phyloP scores from a whole-genome alignment of 257 asterid species.

The Solanum boliviense region DNA sequence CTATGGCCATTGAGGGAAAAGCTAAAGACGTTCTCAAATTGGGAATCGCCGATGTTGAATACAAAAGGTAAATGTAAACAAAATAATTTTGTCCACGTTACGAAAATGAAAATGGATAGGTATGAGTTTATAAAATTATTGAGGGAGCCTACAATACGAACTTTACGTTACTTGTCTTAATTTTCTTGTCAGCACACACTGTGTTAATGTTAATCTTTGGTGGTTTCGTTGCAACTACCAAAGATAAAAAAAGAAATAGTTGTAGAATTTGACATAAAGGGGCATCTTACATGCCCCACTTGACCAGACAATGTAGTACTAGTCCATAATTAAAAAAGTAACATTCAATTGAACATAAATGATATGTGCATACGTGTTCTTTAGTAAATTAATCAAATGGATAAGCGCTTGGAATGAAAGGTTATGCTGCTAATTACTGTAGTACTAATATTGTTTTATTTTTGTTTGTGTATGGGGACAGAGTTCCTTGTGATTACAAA shows the following conservation, averaged over 20 bases:
- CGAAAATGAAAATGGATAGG: not conserved
- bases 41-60: constrained; percentile 50
- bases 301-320: not conserved
- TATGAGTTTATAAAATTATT: not conserved
- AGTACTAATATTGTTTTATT: not conserved
- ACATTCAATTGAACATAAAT: not conserved
- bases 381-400: not conserved
- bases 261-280: not conserved
- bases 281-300: not conserved
- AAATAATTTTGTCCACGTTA: no score
- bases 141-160: not conserved
- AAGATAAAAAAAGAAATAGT: no score
- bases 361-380: not conserved
- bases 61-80: constrained; percentile 31
- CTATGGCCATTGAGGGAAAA: constrained; percentile 57
- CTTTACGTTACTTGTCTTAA: not conserved
- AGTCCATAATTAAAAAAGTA: not conserved
- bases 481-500: constrained; percentile 58
- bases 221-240: not conserved
- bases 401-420: not conserved
- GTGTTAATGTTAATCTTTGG: not conserved
- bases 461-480: not conserved
- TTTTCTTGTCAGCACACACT: not conserved
- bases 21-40: constrained; percentile 33
- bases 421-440: not conserved